Evolutionary conservation across 139 green algal genomes (phyloP).

Genomic region (Pseudopediastrum boryanum): DNA sequence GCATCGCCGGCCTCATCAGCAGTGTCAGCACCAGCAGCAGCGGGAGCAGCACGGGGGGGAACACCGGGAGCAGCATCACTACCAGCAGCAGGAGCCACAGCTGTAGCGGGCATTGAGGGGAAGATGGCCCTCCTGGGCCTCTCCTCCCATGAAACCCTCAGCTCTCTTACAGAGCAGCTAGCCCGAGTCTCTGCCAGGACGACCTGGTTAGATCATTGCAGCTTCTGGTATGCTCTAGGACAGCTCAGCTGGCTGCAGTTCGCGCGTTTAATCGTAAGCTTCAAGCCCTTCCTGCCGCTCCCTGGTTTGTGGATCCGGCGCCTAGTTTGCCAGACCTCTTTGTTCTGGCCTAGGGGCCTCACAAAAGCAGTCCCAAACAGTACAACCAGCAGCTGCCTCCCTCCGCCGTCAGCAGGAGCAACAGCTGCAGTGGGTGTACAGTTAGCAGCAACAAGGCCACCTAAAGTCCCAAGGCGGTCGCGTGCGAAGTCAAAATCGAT

Average conservation of each 20-base stretch:
- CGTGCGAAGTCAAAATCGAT: not conserved
- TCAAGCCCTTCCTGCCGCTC: too few relatives aligned
- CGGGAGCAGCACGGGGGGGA: not conserved
- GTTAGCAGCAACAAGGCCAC: too few relatives aligned
- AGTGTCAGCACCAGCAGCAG: not conserved
- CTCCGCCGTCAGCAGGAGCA: too few relatives aligned
- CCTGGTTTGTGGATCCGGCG: too few relatives aligned
- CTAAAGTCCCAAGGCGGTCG: not conserved
- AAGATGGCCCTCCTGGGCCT: too few relatives aligned
- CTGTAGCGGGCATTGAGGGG: not conserved
- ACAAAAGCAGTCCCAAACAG: too few relatives aligned
- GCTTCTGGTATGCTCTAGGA: not conserved
- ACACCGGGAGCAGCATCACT: not conserved
- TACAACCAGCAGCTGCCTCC: too few relatives aligned
- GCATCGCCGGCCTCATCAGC: not conserved
- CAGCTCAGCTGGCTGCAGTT: not conserved
- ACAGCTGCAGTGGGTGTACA: too few relatives aligned
- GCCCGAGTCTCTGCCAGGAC: not conserved
- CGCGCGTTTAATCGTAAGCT: not conserved
- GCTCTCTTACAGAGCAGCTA: not conserved
- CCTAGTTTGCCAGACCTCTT: too few relatives aligned
- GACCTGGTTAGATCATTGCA: not conserved
- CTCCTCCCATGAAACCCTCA: not conserved
- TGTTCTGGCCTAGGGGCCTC: too few relatives aligned
- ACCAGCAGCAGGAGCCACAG: not conserved